Conservation (phyloP, 1,284 basidiomycete genomes). For the Omphalotus olearius region DNA sequence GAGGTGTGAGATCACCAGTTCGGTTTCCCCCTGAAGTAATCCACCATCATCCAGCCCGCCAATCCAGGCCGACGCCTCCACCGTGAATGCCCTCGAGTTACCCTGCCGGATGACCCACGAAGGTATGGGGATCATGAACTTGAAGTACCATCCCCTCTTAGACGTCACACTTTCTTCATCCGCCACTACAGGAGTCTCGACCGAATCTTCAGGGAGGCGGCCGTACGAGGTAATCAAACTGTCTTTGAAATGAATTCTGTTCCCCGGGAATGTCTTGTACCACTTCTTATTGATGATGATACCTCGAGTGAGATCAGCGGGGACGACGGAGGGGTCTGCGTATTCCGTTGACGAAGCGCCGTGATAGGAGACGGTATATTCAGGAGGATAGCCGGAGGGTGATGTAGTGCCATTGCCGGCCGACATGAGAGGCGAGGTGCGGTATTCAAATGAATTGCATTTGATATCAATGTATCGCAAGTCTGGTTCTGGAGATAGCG, state of each 20-base stretch:
- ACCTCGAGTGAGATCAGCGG: constrained; percentile 9
- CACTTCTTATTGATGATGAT: constrained; percentile 12
- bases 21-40: constrained; percentile 6
- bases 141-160: constrained; percentile 11
- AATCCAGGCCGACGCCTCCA: constrained; percentile 6
- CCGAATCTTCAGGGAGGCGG: constrained; percentile 7
- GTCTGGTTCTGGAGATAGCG: constrained; percentile 10
- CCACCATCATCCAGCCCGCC: constrained; percentile 10
- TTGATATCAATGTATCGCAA: constrained; percentile 13
- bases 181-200: background rate
- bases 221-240: constrained; percentile 8
- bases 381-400: constrained; percentile 5
- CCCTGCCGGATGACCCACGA: constrained; percentile 11
- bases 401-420: background rate
- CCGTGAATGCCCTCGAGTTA: constrained; percentile 8
- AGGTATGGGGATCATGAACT: constrained; percentile 11
- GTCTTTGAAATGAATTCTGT: constrained; percentile 3
- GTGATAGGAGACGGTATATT: constrained; percentile 10
- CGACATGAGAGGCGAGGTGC: background rate
- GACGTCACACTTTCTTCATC: constrained; percentile 4
- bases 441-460: constrained; percentile 12
- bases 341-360: constrained; percentile 11
- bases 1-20: constrained; percentile 9
- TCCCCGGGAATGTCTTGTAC: constrained; percentile 9
- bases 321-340: constrained; percentile 4